Evolutionary conservation across 2,329 filamentous ascomycete species (phyloP).

Genomic region (Penicillium digitatum): DNA sequence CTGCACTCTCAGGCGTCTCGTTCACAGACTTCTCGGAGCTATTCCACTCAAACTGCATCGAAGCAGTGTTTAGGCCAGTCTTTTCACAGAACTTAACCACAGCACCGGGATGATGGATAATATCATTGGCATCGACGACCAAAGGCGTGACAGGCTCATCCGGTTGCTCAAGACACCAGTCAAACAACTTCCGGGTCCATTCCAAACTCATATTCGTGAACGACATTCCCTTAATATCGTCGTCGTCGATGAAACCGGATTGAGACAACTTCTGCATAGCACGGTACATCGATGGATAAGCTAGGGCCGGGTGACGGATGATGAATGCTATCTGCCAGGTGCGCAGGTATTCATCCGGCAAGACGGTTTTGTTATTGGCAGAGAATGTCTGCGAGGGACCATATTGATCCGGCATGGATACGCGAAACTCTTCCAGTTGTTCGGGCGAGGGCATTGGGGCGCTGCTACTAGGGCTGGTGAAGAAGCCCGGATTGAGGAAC

Average conservation of each 20-base stretch:
- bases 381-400: constrained; percentile 22
- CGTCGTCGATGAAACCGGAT: constrained; percentile 7
- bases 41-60: constrained; percentile 33
- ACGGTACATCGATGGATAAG: constrained; percentile 38
- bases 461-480: constrained; percentile 8
- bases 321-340: constrained; percentile 33
- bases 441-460: background rate
- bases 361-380: constrained; percentile 29
- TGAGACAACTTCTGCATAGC: constrained; percentile 20
- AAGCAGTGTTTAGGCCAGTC: constrained; percentile 29
- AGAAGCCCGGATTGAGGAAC: constrained; percentile 21
- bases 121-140: constrained; percentile 38
- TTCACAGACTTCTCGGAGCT: constrained; percentile 3
- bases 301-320: constrained; percentile 39
- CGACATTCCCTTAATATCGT: constrained; percentile 9
- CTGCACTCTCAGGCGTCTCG: background rate
- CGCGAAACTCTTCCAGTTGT: constrained; percentile 10
- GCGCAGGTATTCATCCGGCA: constrained; percentile 35
- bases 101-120: constrained; percentile 31
- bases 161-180: constrained; percentile 29
- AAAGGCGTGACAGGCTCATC: constrained; percentile 21
- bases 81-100: constrained; percentile 26
- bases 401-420: constrained; percentile 12
- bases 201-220: constrained; percentile 24
- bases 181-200: constrained; percentile 33